These are phyloP conservation scores for Suillus weaverae DNA, from an alignment of 768 basidiomycete genomes.

Conservation along the genomic window DNA sequence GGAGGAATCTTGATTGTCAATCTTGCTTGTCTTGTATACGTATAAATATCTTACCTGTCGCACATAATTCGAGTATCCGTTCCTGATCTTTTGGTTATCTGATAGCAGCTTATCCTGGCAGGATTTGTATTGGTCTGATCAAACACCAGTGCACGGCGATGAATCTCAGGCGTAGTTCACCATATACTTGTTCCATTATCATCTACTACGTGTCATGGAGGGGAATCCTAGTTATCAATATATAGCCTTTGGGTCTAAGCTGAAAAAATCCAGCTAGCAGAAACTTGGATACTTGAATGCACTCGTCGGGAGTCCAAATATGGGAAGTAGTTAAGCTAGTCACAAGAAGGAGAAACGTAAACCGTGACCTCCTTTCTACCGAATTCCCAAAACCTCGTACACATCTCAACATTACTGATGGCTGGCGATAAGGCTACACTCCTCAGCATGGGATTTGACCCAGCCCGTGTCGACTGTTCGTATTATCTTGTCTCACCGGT, in stretches of 20 bases:
- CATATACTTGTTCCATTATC: neutral
- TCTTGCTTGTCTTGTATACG: neutral
- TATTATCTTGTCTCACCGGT: constrained; percentile 15
- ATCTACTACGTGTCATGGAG: neutral
- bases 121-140: neutral
- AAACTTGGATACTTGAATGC: neutral
- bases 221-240: neutral
- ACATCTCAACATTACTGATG: constrained; percentile 27
- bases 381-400: neutral
- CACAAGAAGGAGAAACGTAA: neutral
- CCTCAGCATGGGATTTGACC: constrained; percentile 85
- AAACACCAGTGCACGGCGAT: neutral
- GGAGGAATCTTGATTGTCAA: neutral
- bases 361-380: neutral
- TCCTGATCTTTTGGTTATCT: neutral
- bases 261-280: neutral
- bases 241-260: neutral
- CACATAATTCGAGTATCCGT: neutral
- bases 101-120: neutral
- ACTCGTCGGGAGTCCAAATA: neutral
- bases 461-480: constrained; percentile 83
- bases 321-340: neutral
- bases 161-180: neutral
- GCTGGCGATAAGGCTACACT: constrained; percentile 70
- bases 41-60: neutral